Evolutionary conservation across 305 asterid species (phyloP).

Genomic region (Rubia balearica): DNA sequence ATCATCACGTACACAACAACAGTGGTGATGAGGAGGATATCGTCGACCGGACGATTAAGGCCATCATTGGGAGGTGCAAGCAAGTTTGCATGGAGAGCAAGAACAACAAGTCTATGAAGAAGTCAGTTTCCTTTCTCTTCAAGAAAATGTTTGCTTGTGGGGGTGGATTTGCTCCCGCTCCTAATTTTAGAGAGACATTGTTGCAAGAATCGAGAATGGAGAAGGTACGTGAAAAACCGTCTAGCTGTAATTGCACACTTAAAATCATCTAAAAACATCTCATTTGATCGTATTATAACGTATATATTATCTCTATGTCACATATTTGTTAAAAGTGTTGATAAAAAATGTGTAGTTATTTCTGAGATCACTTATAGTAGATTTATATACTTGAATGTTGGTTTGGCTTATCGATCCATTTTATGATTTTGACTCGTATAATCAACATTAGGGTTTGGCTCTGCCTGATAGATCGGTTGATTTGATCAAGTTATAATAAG

Average conservation of each 20-base stretch:
- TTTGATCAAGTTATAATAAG: too few relatives aligned
- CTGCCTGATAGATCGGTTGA: too few relatives aligned
- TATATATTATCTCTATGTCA: too few relatives aligned
- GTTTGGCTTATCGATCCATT: background rate
- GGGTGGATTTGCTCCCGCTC: constrained; percentile 53
- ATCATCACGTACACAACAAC: background rate
- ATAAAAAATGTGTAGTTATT: too few relatives aligned
- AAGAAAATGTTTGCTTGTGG: constrained; percentile 76
- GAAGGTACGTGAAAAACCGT: constrained; percentile 37
- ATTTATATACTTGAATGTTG: background rate
- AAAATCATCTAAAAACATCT: too few relatives aligned
- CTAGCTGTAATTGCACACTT: too few relatives aligned
- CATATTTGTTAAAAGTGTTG: too few relatives aligned
- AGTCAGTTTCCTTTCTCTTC: constrained; percentile 62
- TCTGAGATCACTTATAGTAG: background rate
- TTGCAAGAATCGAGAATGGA: constrained; percentile 89
- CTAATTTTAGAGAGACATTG: constrained; percentile 56
- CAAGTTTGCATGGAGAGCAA: constrained; percentile 63
- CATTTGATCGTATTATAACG: too few relatives aligned
- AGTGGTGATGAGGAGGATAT: constrained; percentile 64
- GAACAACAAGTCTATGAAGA: constrained; percentile 51
- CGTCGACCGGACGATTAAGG: constrained; percentile 73
- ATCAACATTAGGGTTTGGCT: too few relatives aligned
- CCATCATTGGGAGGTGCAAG: constrained; percentile 77
- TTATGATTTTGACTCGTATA: too few relatives aligned